Percentiles rank a stretch among this genome's conserved stretches.
Evolutionary conservation across 768 basidiomycete genomes (phyloP).

Genomic region (Suillus brevipes): DNA sequence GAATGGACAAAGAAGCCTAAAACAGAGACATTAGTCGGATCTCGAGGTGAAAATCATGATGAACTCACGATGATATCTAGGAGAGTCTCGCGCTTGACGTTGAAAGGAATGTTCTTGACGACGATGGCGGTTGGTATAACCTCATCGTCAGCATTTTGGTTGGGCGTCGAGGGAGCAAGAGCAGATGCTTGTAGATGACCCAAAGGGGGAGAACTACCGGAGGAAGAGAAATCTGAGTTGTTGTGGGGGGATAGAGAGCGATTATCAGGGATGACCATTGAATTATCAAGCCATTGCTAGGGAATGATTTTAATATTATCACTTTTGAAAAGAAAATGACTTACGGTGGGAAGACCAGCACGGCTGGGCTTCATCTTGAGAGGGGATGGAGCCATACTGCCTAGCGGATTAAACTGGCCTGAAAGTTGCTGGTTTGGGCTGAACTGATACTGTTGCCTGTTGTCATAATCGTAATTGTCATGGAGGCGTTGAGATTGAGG

Average conservation of each 20-base stretch:
- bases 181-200: constrained; percentile 43
- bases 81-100: constrained; percentile 94
- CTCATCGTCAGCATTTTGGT: constrained; percentile 72
- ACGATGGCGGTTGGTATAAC: constrained; percentile 99
- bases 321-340: constrained; percentile 35
- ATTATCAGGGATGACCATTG: constrained; percentile 52
- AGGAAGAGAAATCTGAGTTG: constrained; percentile 86
- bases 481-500: constrained; percentile 73
- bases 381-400: constrained; percentile 60
- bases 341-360: constrained; percentile 70
- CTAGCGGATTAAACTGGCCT: constrained; percentile 46
- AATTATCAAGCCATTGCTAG: constrained; percentile 87
- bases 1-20: constrained; percentile 88
- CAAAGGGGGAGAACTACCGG: constrained; percentile 77
- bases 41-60: constrained; percentile 5
- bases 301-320: constrained; percentile 21
- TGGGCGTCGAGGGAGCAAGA: constrained; percentile 50
- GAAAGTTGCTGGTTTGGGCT: constrained; percentile 60
- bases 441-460: constrained; percentile 69
- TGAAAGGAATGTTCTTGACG: constrained; percentile 99
- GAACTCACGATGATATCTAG: constrained; percentile 90
- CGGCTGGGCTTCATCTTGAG: constrained; percentile 73
- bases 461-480: constrained; percentile 83
- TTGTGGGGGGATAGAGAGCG: constrained; percentile 84
- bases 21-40: constrained; percentile 14